Percentiles rank a stretch among this genome's conserved stretches.
phyloP scores from a whole-genome alignment of 2,329 filamentous ascomycete species.

The Colletotrichum camelliae region DNA sequence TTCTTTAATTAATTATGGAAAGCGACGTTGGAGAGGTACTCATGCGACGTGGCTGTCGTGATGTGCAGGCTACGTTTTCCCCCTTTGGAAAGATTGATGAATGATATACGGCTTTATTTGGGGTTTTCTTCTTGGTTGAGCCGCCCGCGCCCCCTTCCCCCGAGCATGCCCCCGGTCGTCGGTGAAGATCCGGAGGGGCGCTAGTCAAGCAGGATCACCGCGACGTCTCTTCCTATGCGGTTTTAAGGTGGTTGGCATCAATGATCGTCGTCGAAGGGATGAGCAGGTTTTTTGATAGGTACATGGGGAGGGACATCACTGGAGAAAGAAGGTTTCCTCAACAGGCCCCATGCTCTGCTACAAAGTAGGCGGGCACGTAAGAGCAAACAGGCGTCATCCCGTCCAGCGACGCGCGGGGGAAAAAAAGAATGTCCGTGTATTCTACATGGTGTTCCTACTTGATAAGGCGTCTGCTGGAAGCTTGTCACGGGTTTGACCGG shows the following conservation, averaged over 20 bases:
- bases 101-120: neutral
- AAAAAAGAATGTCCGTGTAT: neutral
- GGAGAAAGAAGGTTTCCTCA: neutral
- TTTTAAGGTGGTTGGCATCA: neutral
- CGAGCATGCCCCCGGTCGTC: neutral
- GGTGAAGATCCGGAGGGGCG: neutral
- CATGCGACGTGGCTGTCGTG: neutral
- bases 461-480: neutral
- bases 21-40: neutral
- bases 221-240: neutral
- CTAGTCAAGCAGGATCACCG: neutral
- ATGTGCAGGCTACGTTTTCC: neutral
- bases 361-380: neutral
- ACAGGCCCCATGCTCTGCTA: neutral
- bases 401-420: neutral
- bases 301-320: neutral
- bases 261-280: neutral
- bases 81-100: neutral
- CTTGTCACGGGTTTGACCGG: neutral
- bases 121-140: neutral
- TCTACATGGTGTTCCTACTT: neutral
- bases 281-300: neutral
- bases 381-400: neutral
- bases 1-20: neutral
- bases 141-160: neutral